Evolutionary conservation across 768 basidiomycete species (phyloP).

Genomic region (Pleurotus salmoneostramineus): DNA sequence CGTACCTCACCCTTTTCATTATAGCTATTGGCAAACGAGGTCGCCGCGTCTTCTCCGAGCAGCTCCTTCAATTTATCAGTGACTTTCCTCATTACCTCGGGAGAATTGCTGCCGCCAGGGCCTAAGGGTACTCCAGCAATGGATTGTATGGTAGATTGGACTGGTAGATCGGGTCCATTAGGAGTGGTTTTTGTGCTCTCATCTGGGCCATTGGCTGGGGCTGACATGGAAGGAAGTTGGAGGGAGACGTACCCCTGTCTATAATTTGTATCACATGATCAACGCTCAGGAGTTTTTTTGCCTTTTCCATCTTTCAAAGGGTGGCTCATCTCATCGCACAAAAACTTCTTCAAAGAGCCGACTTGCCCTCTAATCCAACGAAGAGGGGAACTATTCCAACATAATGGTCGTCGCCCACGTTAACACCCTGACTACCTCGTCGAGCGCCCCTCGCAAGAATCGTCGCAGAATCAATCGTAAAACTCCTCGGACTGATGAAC

Average conservation of each 20-base stretch:
- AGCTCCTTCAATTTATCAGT: slow-evolving; percentile 60
- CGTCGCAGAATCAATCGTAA: slow-evolving; percentile 35
- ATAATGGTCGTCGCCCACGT: slow-evolving; percentile 39
- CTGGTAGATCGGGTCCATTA: slow-evolving; percentile 9
- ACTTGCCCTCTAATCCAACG: no score
- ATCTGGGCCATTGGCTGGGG: no score
- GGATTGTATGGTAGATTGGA: slow-evolving; percentile 37
- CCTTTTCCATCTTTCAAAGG: no score
- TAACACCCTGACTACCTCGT: slow-evolving; percentile 13
- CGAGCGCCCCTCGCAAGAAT: slow-evolving; percentile 25
- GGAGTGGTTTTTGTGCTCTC: no score
- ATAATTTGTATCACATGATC: not conserved
- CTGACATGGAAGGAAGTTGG: no score
- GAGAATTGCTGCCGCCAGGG: slow-evolving; percentile 28
- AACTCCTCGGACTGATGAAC: slow-evolving; percentile 17
- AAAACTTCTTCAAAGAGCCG: no score
- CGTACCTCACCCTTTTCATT: slow-evolving; percentile 66
- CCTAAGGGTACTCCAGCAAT: slow-evolving; percentile 23
- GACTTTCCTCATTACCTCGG: slow-evolving; percentile 48
- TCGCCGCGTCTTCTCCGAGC: slow-evolving; percentile 38
- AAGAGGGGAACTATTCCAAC: not conserved
- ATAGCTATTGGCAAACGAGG: slow-evolving; percentile 27
- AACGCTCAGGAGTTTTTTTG: no score
- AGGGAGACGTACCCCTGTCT: no score
- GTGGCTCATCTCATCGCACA: no score